Evolutionary conservation across 2,329 filamentous ascomycete genomes (phyloP), one percentile per base, ranked within the genome.

Genomic region (Aspergillus texensis): DNA sequence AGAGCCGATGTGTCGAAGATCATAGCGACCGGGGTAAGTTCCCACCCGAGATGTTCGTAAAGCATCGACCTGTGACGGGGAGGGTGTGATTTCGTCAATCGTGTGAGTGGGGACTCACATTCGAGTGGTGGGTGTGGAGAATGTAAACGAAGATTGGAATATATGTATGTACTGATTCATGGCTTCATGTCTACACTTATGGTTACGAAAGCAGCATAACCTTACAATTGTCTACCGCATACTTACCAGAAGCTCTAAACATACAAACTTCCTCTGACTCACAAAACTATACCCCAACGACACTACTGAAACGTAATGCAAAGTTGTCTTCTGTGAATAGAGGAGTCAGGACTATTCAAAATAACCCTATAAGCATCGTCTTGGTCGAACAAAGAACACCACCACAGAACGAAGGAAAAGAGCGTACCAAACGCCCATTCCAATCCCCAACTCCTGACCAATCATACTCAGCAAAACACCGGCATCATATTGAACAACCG

Each of bases 21-120:
- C 65, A 58, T 45, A 75, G 71, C 57, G 61, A 65, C 14, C 71
- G 69, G 12, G 76, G 77, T 62, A 69, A 77, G 66, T 78, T 77
- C 62, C 62, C 28, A 2, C 48, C 48, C 0, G 48, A 52, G 9
- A 52, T 52, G 48, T 52, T 52, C 14, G 0, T 52, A 1, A 52
- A 30, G 10, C n/a, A 34, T 6, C 28, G 48, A 3, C 28, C 48
- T 34, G 48, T n/a, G 28, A n/a, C 16, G 8, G 48, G 4, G 28
- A 12, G 26, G 28, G 28, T 9, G 4, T 52, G 19, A 52, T 34
- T 11, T 24, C 1, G 45, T 48, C 6, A 5, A 28, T 6, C 28
- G 21, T 5, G n/a, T 16, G 21, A 14, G 6, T 14, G 11, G 10
- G 45, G 5, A 9, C 16, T n/a, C 16, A 8, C 6, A 6, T 10